A percentile compares a stretch with the other conserved stretches of the same genome.
Conservation (phyloP, 2,329 filamentous ascomycete species). For the Epicoccum sorghinum region DNA sequence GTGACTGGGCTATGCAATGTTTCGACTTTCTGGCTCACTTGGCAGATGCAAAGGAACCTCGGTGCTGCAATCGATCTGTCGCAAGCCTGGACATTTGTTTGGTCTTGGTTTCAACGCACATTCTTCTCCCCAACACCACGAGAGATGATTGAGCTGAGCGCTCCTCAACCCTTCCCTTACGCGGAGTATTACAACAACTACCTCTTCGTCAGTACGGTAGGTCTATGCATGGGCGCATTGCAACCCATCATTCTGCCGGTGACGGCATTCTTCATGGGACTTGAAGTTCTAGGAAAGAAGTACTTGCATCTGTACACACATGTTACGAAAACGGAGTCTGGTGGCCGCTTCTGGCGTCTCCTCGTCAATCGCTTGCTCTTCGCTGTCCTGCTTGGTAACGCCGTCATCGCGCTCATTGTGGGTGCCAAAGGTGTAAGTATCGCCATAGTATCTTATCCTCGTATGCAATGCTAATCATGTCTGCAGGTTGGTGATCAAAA, state of each 20-base stretch:
- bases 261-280: conserved; percentile 82
- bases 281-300: conserved; percentile 91
- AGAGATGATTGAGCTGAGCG: conserved; percentile 89
- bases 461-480: neutral
- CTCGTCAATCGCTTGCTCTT: conserved; percentile 93
- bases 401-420: conserved; percentile 77
- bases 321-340: conserved; percentile 94
- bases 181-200: conserved; percentile 98
- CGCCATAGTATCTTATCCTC: neutral
- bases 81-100: conserved; percentile 80
- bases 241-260: conserved; percentile 88
- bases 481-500: conserved; percentile 47
- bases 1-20: conserved; percentile 80
- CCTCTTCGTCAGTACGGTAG: conserved; percentile 87
- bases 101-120: conserved; percentile 78
- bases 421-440: conserved; percentile 65
- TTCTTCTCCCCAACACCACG: conserved; percentile 87
- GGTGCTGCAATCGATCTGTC: conserved; percentile 82
- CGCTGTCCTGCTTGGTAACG: conserved; percentile 75
- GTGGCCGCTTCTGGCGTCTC: conserved; percentile 88
- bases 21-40: conserved; percentile 88
- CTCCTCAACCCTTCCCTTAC: conserved; percentile 90
- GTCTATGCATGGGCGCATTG: conserved; percentile 79
- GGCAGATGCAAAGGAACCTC: conserved; percentile 88
- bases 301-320: conserved; percentile 87